A percentile compares a stretch with the other conserved stretches of the same genome.
Conservation (phyloP, 257 asterid species). For the Oldenlandia corymbosa region DNA sequence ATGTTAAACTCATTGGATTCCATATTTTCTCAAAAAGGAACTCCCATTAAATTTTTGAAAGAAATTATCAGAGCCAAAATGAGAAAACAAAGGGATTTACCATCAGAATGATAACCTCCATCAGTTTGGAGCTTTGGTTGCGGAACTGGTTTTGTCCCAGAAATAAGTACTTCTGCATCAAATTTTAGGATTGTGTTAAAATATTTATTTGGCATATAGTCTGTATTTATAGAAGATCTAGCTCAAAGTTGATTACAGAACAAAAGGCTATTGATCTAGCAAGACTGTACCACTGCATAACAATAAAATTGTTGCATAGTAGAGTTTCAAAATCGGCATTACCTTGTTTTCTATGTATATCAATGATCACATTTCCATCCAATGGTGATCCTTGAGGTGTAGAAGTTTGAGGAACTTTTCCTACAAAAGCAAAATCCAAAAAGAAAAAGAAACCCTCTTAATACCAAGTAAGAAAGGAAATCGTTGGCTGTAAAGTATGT, state of each 20-base stretch:
- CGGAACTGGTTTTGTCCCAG: not conserved
- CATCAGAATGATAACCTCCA: not conserved
- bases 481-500: too few species aligned
- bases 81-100: not conserved
- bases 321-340: not conserved
- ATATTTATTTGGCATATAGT: too few species aligned
- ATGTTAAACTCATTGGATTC: not conserved
- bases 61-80: not conserved
- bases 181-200: not conserved
- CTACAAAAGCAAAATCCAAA: not conserved
- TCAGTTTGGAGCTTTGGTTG: not conserved
- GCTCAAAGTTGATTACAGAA: too few species aligned
- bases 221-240: too few species aligned
- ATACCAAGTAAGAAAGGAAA: too few species aligned
- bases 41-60: not conserved
- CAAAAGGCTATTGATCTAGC: too few species aligned
- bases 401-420: not conserved
- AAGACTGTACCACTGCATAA: too few species aligned
- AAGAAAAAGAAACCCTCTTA: too few species aligned
- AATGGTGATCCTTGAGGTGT: not conserved
- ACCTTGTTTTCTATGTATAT: conserved; percentile 6
- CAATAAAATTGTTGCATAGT: not conserved
- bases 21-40: not conserved
- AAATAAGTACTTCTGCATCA: not conserved
- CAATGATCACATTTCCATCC: conserved; percentile 1